These are phyloP conservation scores for Urtica urens DNA, from an alignment of 306 rosid species.

Conservation along the genomic window DNA sequence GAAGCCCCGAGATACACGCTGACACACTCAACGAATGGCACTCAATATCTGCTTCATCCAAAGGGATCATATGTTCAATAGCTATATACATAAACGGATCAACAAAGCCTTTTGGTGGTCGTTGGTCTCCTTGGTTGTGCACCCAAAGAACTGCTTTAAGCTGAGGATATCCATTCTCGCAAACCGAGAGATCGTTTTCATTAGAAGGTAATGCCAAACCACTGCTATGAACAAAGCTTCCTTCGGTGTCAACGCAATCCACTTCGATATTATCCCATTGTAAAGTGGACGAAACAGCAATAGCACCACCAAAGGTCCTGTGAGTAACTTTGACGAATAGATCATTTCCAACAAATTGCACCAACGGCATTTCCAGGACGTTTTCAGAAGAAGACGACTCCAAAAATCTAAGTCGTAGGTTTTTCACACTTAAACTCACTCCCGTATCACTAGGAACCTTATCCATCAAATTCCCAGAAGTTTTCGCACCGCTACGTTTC, in stretches of 20 bases:
- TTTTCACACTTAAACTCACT: constrained; percentile 51
- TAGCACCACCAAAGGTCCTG: constrained; percentile 88
- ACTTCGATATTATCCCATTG: constrained; percentile 68
- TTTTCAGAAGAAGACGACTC: constrained; percentile 66
- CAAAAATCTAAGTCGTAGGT: constrained; percentile 69
- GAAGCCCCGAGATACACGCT: constrained; percentile 77
- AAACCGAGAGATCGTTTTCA: constrained; percentile 30
- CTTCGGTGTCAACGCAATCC: constrained; percentile 69
- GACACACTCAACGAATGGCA: constrained; percentile 72
- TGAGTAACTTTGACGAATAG: constrained; percentile 61
- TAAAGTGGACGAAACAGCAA: constrained; percentile 67
- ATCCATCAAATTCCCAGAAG: constrained; percentile 51
- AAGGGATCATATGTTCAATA: constrained; percentile 60
- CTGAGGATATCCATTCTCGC: constrained; percentile 50
- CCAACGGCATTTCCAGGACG: constrained; percentile 72
- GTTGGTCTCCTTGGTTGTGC: constrained; percentile 36
- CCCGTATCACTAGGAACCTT: constrained; percentile 93
- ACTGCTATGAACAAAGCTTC: constrained; percentile 33
- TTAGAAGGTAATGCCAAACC: constrained; percentile 27
- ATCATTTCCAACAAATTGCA: constrained; percentile 66
- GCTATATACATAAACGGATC: constrained; percentile 66
- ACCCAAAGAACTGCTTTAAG: constrained; percentile 88
- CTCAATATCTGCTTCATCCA: constrained; percentile 55
- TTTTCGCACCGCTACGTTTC: constrained; percentile 22
- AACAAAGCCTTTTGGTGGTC: constrained; percentile 24